Base-by-base conservation (phyloP, 78 protist species). In the Dictyostelium purpureum region DNA sequence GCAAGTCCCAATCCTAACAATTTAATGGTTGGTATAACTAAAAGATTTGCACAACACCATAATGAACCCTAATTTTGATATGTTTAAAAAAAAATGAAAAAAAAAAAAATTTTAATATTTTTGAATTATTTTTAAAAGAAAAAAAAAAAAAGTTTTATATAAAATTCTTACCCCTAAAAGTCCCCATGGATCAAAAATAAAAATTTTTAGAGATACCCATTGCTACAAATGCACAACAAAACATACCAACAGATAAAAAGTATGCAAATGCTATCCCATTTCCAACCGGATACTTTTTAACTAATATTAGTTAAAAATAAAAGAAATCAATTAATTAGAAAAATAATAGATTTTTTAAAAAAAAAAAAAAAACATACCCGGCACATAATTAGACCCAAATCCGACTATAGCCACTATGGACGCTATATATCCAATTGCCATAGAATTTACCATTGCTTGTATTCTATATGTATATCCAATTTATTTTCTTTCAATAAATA, bases 1-100 rank as follows among this genome's bases (percentile, higher is more conserved):
- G 97, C 98, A 11, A 96, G 49, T 3, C 96, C 94, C 28, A 97
- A 73, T 5, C 98, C 98, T 28, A 95, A 65, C 4, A 75, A 4
- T 26, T 95, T 71, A 18, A 97, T 93, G 40, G 95, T 85, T 2
- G 97, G 95, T 16, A 96, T 96, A 28, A 78, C 67, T 28, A 79
- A 47, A 11, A 78, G 26, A 45, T 97, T 97, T n/a, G 97, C 97
- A 16, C 56, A 43, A 5, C 54, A n/a, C 91, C 91, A 85, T 43
- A 85, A 33, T 18, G 73, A 28, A 10, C 88, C 79, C n/a, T n/a
- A n/a, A n/a, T n/a, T n/a, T n/a, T n/a, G n/a, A n/a, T n/a, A n/a
- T n/a, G n/a, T n/a, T n/a, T n/a, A n/a, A n/a, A n/a, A n/a, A n/a
- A n/a, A n/a, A n/a, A n/a, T n/a, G n/a, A n/a, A n/a, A n/a, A n/a